Percentiles rank a stretch among this genome's conserved stretches.
phyloP scores from a whole-genome alignment of 2,329 filamentous ascomycete species.

The Fusarium temperatum region DNA sequence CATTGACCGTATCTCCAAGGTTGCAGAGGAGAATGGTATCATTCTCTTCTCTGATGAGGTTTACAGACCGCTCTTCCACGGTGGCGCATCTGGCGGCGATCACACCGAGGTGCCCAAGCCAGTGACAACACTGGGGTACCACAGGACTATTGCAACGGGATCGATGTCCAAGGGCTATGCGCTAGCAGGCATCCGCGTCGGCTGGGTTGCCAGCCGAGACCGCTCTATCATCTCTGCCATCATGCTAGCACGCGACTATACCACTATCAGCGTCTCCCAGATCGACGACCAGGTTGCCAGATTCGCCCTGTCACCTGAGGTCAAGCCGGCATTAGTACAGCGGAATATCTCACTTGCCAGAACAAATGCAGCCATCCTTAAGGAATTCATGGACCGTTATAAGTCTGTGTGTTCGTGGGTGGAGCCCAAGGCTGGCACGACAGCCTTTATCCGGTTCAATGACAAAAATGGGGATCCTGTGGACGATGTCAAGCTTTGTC shows the following conservation, averaged over 20 bases:
- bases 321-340: slow-evolving; percentile 53
- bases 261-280: slow-evolving; percentile 83
- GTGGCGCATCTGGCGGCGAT: slow-evolving; percentile 57
- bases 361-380: slow-evolving; percentile 72
- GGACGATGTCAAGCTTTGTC: slow-evolving; percentile 76
- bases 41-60: slow-evolving; percentile 82
- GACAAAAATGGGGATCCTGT: slow-evolving; percentile 65
- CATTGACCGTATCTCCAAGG: slow-evolving; percentile 67
- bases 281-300: slow-evolving; percentile 82
- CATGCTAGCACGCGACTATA: slow-evolving; percentile 78
- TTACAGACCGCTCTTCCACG: slow-evolving; percentile 84
- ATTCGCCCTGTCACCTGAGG: slow-evolving; percentile 70
- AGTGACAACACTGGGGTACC: slow-evolving; percentile 75
- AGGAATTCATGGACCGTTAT: slow-evolving; percentile 72
- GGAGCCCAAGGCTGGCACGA: slow-evolving; percentile 81
- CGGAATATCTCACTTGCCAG: slow-evolving; percentile 71
- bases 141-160: slow-evolving; percentile 75
- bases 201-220: slow-evolving; percentile 80
- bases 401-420: slow-evolving; percentile 73
- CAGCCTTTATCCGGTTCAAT: slow-evolving; percentile 77
- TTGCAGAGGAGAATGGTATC: slow-evolving; percentile 71
- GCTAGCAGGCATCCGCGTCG: slow-evolving; percentile 81
- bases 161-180: slow-evolving; percentile 89
- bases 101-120: slow-evolving; percentile 63
- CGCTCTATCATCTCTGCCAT: slow-evolving; percentile 68